These are phyloP conservation scores for Rutidosis leptorrhynchoides DNA, from an alignment of 129 eudicot species.

Conservation along the genomic window DNA sequence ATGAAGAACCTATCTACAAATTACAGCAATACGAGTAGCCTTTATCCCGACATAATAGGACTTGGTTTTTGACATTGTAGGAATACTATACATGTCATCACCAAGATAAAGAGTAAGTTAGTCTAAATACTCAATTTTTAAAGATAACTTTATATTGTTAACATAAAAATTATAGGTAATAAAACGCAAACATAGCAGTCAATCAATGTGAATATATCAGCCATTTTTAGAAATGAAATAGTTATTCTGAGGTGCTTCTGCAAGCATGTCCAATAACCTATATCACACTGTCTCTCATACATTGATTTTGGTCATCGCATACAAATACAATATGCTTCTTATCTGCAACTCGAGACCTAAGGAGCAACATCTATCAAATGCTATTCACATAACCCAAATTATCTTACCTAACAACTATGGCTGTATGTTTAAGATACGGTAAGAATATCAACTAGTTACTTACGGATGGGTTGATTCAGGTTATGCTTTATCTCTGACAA, in stretches of 20 bases:
- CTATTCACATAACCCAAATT: neutral
- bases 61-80: neutral
- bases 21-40: neutral
- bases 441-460: neutral
- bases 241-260: neutral
- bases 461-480: neutral
- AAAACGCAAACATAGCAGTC: neutral
- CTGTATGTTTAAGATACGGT: neutral
- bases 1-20: neutral
- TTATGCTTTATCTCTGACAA: no score
- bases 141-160: neutral
- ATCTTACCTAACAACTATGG: neutral
- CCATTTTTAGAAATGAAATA: neutral
- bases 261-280: neutral
- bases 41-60: neutral
- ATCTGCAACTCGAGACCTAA: neutral
- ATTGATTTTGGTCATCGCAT: neutral
- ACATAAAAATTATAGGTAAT: neutral
- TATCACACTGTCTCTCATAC: neutral
- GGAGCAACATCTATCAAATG: neutral
- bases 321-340: neutral
- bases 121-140: constrained; percentile 1
- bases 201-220: neutral
- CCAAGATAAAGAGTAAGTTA: neutral
- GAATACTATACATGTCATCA: neutral